A percentile compares a stretch with the other conserved stretches of the same genome.
Evolutionary conservation across 2,329 filamentous ascomycete genomes (phyloP).

Genomic region (Rutstroemia sp.): DNA sequence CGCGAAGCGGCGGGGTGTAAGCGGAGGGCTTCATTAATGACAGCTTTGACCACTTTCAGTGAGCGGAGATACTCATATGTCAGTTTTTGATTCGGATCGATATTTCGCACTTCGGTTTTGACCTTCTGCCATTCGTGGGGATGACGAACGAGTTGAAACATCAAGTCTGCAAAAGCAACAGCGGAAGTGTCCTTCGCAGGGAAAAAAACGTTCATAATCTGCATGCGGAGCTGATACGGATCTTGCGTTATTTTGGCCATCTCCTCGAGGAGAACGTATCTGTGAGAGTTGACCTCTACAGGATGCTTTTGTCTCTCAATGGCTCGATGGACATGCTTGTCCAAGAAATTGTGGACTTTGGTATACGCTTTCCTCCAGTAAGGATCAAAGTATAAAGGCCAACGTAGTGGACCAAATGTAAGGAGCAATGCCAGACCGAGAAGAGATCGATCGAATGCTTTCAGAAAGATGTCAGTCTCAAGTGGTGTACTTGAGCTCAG

Average conservation of each 20-base stretch:
- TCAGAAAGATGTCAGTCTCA: conserved; percentile 6
- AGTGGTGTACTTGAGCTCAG: neutral
- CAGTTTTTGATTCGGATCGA: neutral
- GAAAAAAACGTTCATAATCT: neutral
- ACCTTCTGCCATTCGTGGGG: neutral
- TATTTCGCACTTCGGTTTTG: neutral
- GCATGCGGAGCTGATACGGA: neutral
- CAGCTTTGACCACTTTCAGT: neutral
- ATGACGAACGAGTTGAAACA: conserved; percentile 1
- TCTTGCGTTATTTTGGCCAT: neutral
- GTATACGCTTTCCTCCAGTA: neutral
- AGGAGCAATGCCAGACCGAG: neutral
- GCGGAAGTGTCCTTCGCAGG: neutral
- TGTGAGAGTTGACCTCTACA: neutral
- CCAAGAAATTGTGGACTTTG: neutral
- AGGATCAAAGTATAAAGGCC: conserved; percentile 4
- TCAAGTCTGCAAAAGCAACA: neutral
- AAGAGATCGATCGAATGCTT: neutral
- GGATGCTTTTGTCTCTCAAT: neutral
- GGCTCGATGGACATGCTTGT: conserved; percentile 3
- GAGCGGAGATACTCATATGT: neutral
- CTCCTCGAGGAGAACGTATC: neutral
- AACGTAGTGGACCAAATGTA: conserved; percentile 1
- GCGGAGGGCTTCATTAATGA: neutral
- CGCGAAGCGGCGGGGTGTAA: neutral